Base-by-base conservation (phyloP, 306 rosid genomes). In the Vicia villosa region DNA sequence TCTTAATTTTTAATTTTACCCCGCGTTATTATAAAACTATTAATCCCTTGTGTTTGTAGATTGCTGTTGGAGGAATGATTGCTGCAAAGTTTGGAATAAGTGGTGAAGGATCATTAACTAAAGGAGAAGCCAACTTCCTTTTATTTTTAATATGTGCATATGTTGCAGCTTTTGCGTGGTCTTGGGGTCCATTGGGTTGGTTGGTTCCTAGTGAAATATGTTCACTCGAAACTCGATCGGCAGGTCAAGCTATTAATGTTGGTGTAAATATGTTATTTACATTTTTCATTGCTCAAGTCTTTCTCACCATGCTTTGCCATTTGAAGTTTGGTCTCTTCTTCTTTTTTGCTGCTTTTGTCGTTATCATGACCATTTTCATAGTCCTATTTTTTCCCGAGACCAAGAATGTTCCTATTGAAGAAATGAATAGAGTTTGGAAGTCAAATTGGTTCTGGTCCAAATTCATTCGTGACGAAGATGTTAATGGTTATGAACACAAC, bases 151-250 rank as follows among this genome's bases (percentile, higher is more conserved):
- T 86, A 3, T 89, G 91, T 28, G 5, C 19, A 8, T 89, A 84
- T 30, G 89, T 86, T 49, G 91, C 91, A 12, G 89, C 82, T 26
- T 89, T 76, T 12, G 89, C 91, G 0, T 89, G 96, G 96, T 89
- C 91, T 1, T 89, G 96, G 88, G 91, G 89, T 0, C 91, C 88
- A 9, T 42, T 89, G 20, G 86, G 86, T 13, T 88, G 89, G 95
- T 73, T 86, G 40, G 77, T 88, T 4, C 95, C 91, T 0, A 80
- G 86, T 37, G 91, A 88, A 59, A 79, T 84, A 4, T 88, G 89
- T 22, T 55, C 89, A 6, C 59, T 86, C 0, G 91, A 84, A 52
- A 50, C 84, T 46, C 65, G 96, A 56, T 70, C 89, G 0, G 88
- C 91, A 3, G 89, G 81, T 5, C 86, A 86, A 62, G 83, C 82